These are phyloP conservation scores for Penicillium riverlandense DNA, from an alignment of 495 filamentous ascomycete species.

Conservation along the genomic window DNA sequence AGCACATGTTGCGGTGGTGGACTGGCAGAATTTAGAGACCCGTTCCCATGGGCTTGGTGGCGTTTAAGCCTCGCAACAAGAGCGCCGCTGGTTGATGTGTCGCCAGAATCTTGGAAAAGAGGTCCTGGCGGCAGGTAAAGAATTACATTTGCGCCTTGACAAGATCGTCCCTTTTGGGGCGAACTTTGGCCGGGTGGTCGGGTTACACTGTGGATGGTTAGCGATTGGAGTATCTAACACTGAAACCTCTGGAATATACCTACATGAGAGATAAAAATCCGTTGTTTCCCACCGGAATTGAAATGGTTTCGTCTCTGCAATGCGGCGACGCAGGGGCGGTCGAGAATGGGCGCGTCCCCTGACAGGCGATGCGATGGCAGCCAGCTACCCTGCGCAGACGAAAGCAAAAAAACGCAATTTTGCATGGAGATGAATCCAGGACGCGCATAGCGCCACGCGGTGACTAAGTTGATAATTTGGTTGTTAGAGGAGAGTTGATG, in stretches of 20 bases:
- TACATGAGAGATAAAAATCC: conserved; percentile 26
- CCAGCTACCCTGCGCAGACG: not conserved
- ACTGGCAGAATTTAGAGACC: not conserved
- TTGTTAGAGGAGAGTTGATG: not conserved
- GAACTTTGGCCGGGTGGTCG: conserved; percentile 6
- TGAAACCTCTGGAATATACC: not conserved
- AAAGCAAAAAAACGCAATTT: not conserved
- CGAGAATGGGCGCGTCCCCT: conserved; percentile 1
- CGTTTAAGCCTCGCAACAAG: too few species aligned
- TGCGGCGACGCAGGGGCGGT: not conserved
- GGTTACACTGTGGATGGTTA: conserved; percentile 15
- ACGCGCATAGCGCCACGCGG: conserved; percentile 8
- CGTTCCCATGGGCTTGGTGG: too few species aligned
- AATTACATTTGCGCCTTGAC: conserved; percentile 21
- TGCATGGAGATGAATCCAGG: not conserved
- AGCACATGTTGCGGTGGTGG: conserved; percentile 16
- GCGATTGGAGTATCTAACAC: not conserved
- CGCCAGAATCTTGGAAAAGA: conserved; percentile 11
- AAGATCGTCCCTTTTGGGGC: not conserved
- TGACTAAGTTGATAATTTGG: not conserved
- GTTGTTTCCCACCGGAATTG: conserved; percentile 27
- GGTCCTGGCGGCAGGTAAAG: conserved; percentile 33
- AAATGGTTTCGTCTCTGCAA: conserved; percentile 11
- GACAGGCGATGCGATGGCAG: not conserved
- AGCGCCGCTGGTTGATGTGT: not conserved